A percentile compares a stretch with the other conserved stretches of the same genome.
Evolutionary conservation across 306 rosid genomes (phyloP).

Genomic region (Rosa lucieae): DNA sequence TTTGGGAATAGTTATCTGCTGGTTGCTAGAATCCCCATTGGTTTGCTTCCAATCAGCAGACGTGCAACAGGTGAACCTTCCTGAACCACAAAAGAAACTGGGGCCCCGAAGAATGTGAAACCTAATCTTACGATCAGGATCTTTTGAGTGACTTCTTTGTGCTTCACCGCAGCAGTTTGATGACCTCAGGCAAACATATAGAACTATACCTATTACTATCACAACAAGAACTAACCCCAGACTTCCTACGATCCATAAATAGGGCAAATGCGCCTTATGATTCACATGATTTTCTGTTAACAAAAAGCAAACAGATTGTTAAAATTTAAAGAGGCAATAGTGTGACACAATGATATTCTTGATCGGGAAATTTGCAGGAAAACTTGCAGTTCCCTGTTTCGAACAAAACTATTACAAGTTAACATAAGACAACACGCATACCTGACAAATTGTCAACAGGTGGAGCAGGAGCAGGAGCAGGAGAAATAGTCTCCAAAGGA

Average conservation of each 20-base stretch:
- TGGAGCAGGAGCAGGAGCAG: constrained; percentile 59
- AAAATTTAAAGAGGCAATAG: constrained; percentile 13
- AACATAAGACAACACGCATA: constrained; percentile 30
- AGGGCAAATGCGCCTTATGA: constrained; percentile 71
- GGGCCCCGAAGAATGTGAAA: constrained; percentile 88
- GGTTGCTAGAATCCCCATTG: constrained; percentile 59
- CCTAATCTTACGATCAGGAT: constrained; percentile 51
- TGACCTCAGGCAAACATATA: constrained; percentile 60
- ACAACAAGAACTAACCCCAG: constrained; percentile 62
- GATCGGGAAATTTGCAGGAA: neutral
- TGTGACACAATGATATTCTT: constrained; percentile 7
- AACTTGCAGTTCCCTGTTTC: neutral
- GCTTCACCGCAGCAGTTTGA: constrained; percentile 52
- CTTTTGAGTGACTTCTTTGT: constrained; percentile 52
- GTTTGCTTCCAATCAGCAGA: constrained; percentile 65
- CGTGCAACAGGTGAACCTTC: constrained; percentile 72
- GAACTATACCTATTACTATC: constrained; percentile 51
- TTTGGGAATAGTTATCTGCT: constrained; percentile 62
- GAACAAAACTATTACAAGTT: neutral
- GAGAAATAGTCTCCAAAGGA: constrained; percentile 54
- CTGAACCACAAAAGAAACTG: constrained; percentile 87
- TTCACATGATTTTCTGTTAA: constrained; percentile 51
- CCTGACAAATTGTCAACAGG: constrained; percentile 50
- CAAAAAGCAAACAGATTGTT: neutral
- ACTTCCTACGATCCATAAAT: constrained; percentile 83